Conservation (phyloP, 2,329 filamentous ascomycete species). For the Stemphylium lycopersici region DNA sequence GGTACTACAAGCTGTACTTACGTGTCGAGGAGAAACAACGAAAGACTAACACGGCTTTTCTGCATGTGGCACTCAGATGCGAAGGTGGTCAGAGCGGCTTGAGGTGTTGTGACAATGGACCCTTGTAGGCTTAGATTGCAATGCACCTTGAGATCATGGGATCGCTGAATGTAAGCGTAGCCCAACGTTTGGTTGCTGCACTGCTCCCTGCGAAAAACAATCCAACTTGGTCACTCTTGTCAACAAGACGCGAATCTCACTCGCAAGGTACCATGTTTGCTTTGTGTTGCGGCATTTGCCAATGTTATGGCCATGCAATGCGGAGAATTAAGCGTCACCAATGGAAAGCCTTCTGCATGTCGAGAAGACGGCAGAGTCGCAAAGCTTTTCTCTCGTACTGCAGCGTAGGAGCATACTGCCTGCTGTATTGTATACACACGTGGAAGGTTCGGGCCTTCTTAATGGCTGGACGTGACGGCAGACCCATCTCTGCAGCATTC, state of each 20-base stretch:
- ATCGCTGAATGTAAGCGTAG: not conserved
- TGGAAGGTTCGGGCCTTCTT: slow-evolving; percentile 19
- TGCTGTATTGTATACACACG: slow-evolving; percentile 22
- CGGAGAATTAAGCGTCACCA: not conserved
- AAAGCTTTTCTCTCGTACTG: slow-evolving; percentile 11
- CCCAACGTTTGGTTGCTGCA: not conserved
- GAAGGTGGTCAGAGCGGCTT: not conserved
- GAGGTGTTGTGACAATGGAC: not conserved
- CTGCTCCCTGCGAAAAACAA: too few species aligned
- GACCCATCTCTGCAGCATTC: slow-evolving; percentile 16
- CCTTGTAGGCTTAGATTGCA: not conserved
- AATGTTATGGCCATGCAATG: too few species aligned
- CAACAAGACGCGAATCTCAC: too few species aligned
- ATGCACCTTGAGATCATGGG: not conserved
- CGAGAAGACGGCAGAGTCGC: not conserved
- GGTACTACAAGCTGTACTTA: too few species aligned
- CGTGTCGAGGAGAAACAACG: not conserved
- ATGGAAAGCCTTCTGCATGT: not conserved
- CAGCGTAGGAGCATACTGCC: slow-evolving; percentile 13
- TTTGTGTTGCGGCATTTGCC: too few species aligned
- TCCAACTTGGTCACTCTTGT: too few species aligned
- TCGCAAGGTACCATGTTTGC: too few species aligned
- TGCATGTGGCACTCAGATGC: not conserved
- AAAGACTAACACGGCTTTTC: not conserved
- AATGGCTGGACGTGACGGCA: slow-evolving; percentile 24